Conservation (phyloP, 2,329 filamentous ascomycete genomes). For the Ophiostoma novo-ulmi region DNA sequence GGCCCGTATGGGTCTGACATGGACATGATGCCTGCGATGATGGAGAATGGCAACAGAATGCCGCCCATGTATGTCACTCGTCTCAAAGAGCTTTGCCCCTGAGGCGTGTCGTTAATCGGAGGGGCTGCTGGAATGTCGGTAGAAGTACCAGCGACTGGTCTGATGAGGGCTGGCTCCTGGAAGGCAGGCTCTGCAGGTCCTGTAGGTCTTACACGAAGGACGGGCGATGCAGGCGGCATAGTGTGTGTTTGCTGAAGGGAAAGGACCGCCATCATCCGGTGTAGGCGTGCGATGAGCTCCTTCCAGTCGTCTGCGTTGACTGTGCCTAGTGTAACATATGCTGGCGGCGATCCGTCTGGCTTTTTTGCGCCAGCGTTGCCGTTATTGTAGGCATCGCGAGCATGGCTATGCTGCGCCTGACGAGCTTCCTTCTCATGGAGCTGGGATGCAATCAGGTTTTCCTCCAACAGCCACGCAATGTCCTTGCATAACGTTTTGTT, state of each 20-base stretch:
- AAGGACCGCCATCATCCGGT: conserved; percentile 26
- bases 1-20: conserved; percentile 45
- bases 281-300: conserved; percentile 33
- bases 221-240: background rate
- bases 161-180: background rate
- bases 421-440: background rate
- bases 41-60: conserved; percentile 44
- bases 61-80: conserved; percentile 48
- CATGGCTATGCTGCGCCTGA: background rate
- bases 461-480: background rate
- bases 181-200: background rate
- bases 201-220: background rate
- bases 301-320: conserved; percentile 32
- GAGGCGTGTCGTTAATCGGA: conserved; percentile 25
- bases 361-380: background rate
- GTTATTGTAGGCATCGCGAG: background rate
- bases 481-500: background rate
- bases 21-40: conserved; percentile 45
- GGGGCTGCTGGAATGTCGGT: background rate
- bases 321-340: background rate
- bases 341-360: background rate
- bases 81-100: conserved; percentile 41
- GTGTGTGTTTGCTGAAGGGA: background rate
- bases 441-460: background rate
- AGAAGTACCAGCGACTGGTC: background rate